Evolutionary conservation across 2,329 filamentous ascomycete genomes (phyloP).

Genomic region (Capronia americana): DNA sequence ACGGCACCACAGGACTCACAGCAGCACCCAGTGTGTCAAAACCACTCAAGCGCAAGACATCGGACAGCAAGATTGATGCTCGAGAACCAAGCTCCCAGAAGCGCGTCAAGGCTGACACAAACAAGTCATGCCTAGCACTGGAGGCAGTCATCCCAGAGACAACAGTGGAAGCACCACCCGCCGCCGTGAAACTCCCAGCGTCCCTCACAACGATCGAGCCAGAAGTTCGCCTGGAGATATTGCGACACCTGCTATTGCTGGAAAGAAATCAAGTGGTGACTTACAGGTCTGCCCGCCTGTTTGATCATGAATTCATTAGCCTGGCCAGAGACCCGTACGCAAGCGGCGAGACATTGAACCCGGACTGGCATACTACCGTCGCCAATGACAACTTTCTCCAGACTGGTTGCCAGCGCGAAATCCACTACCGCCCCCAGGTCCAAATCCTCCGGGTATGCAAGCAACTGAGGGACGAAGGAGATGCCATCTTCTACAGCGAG

Average conservation of each 20-base stretch:
- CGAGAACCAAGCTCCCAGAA: background rate
- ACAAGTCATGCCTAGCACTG: background rate
- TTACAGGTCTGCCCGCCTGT: background rate
- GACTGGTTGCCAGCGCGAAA: background rate
- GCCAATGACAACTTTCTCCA: background rate
- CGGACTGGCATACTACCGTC: background rate
- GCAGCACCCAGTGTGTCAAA: background rate
- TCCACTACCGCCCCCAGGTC: background rate
- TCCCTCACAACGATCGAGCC: constrained; percentile 1
- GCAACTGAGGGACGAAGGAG: background rate
- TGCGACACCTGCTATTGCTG: background rate
- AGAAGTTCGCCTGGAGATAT: constrained; percentile 9
- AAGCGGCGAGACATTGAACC: background rate
- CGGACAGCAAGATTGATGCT: background rate
- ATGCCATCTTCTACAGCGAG: background rate
- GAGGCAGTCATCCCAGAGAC: background rate
- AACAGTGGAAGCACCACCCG: too few relatives aligned
- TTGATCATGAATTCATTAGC: background rate
- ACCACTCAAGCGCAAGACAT: background rate
- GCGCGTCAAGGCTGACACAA: background rate
- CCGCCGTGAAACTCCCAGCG: background rate
- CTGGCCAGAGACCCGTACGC: background rate
- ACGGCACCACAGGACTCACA: background rate
- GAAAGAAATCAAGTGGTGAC: background rate
- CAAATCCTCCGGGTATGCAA: constrained; percentile 10